phyloP scores from a whole-genome alignment of 345 rosid genomes.

The Linum tenue region DNA sequence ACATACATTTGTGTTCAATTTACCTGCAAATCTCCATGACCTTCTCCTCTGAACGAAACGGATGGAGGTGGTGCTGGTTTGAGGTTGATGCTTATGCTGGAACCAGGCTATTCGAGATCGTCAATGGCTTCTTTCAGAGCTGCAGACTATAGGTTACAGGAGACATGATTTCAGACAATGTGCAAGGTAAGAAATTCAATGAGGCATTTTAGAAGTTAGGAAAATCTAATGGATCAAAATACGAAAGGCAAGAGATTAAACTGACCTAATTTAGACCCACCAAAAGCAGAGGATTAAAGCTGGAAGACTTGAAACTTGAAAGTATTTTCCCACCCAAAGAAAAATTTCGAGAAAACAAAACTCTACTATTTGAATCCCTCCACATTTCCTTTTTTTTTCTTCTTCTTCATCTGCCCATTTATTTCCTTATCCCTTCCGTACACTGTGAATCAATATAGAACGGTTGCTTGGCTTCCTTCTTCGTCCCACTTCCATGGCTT shows the following conservation, averaged over 20 bases:
- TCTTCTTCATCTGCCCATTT: slow-evolving; percentile 1
- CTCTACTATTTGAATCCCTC: no score
- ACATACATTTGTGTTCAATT: slow-evolving; percentile 7
- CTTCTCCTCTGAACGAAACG: slow-evolving; percentile 74
- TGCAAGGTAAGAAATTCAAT: no score
- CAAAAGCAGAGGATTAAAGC: no score
- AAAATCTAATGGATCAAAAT: no score
- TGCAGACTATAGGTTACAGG: slow-evolving; percentile 44
- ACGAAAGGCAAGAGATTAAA: no score
- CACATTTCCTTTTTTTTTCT: background rate
- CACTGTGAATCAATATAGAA: background rate
- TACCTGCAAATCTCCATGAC: slow-evolving; percentile 95
- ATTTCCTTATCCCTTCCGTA: background rate
- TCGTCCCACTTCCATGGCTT: background rate
- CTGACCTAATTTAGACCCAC: no score
- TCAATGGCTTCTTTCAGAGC: slow-evolving; percentile 90
- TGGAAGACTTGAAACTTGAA: no score
- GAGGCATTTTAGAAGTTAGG: no score
- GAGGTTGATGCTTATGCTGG: slow-evolving; percentile 64
- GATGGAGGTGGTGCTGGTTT: slow-evolving; percentile 55
- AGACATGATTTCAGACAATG: slow-evolving; percentile 3
- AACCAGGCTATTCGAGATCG: slow-evolving; percentile 95
- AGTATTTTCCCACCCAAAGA: no score
- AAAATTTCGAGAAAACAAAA: no score
- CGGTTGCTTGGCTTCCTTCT: background rate